These are phyloP conservation scores for Apophysomyces sp. DNA, from an alignment of 371 early-diverging fungal species.

Conservation along the genomic window DNA sequence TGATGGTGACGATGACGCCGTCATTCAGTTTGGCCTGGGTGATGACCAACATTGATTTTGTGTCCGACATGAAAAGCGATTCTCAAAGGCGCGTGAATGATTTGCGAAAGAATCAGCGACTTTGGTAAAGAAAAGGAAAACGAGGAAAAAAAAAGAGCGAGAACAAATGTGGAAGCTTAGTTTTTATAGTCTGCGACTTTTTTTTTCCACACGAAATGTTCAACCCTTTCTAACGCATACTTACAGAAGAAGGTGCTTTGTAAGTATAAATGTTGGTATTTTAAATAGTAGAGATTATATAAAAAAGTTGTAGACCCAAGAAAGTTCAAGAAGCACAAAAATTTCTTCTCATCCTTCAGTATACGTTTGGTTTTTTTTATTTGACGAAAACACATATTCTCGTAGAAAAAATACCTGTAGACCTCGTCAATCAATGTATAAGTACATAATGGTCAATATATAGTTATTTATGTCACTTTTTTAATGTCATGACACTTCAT, in stretches of 20 bases:
- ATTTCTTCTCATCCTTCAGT: neutral
- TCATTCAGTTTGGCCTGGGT: constrained; percentile 21
- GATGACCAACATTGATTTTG: constrained; percentile 12
- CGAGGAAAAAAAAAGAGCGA: neutral
- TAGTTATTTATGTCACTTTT: too few species aligned
- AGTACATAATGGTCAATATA: too few species aligned
- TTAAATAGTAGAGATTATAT: too few species aligned
- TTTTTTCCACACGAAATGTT: neutral
- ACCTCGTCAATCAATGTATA: too few species aligned
- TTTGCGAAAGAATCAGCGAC: neutral
- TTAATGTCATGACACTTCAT: too few species aligned
- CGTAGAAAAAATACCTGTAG: neutral
- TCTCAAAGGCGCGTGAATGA: neutral
- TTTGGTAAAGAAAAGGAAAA: constrained; percentile 1
- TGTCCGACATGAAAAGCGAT: constrained; percentile 5
- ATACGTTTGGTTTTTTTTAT: too few species aligned
- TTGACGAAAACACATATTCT: neutral
- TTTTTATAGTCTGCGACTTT: constrained; percentile 7
- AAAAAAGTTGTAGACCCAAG: too few species aligned
- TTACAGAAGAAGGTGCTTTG: too few species aligned
- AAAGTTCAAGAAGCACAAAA: neutral
- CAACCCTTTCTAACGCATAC: too few species aligned
- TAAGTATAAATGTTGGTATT: too few species aligned
- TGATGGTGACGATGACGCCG: constrained; percentile 27
- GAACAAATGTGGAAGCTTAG: constrained; percentile 1